Base-by-base conservation (phyloP, 352 stramenopile species). In the Ophiocytium majus region DNA sequence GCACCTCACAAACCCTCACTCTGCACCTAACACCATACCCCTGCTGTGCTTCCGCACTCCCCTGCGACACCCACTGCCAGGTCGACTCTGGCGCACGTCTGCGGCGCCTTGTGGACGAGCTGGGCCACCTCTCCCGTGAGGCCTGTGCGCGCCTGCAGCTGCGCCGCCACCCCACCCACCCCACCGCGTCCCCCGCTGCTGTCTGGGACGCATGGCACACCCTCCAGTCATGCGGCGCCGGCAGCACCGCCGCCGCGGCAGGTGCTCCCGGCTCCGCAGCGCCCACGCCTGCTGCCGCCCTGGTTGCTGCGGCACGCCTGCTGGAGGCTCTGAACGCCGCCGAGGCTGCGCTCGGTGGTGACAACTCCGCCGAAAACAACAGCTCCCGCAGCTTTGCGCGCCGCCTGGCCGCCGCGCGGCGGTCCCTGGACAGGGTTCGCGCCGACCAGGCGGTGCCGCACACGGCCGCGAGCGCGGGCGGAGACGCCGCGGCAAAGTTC, bases 401-500 rank as follows among this genome's bases (percentile, higher is more conserved):
- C 50, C 19, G 63, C 63, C 9, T 28, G 9, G 63, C 19, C 9
- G 19, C 31, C 9, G 63, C 31, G 63, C 19, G 63, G 9, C 10
- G 10, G n/a, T 10, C 28, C 63, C 10, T 10, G 31, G 33, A n/a
- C 10, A 1, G 79, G 5, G 63, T 57, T 5, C 50, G 79, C 10
- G 32, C 36, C 14, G 83, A 64, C 9, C 43, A 32, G 10, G 50
- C 28, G 10, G 37, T n/a, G 81, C 82, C 34, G 80, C 9, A 9
- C 1, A 5, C 5, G 31, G 5, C 64, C 31, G 64, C 31, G 5
- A 17, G 5, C 64, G 34, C 31, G 31, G 34, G 64, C 5, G 5
- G 5, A 5, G 5, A 5, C 34, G 34, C 64, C 5, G 17, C 64
- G 5, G 17, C 64, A 5, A 76, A 92, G 63, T 99, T 99, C 86